phyloP scores from a whole-genome alignment of 352 stramenopile species.

The Globisporangium mamillatum region DNA sequence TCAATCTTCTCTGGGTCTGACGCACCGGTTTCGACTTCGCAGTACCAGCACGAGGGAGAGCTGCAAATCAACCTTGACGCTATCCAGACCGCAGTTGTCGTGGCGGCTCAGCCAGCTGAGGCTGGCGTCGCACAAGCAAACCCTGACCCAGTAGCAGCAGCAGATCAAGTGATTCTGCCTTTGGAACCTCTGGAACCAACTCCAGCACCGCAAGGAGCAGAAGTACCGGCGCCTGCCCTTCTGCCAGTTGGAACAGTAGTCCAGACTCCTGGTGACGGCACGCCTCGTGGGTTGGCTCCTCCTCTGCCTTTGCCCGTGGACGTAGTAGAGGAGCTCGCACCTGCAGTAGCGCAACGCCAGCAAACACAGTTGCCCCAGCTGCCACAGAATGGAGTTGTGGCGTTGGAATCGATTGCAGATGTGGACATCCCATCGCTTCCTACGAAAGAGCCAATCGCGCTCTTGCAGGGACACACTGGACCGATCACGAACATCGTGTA shows the following conservation, averaged over 20 bases:
- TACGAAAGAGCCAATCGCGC: conserved; percentile 51
- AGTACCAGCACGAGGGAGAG: conserved; percentile 50
- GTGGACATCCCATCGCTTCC: conserved; percentile 36
- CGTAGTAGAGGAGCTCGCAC: neutral
- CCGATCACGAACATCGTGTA: conserved; percentile 95
- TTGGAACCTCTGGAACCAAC: neutral
- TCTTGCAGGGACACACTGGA: conserved; percentile 87
- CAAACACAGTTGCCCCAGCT: conserved; percentile 51
- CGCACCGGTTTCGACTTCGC: conserved; percentile 43
- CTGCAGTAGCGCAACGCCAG: conserved; percentile 14
- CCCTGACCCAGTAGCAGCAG: neutral
- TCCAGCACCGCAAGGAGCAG: neutral
- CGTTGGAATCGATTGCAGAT: conserved; percentile 41
- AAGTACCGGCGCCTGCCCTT: neutral
- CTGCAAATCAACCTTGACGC: conserved; percentile 19
- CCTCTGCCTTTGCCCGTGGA: conserved; percentile 2
- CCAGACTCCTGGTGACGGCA: neutral
- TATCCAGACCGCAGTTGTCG: neutral
- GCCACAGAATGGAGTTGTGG: conserved; percentile 36
- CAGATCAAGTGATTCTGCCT: neutral
- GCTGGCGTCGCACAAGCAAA: neutral
- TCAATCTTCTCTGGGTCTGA: conserved; percentile 45
- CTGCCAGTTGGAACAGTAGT: conserved; percentile 26
- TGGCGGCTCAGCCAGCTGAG: neutral
- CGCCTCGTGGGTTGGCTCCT: neutral